Base-by-base conservation (phyloP, 768 basidiomycete species). In the Suillus discolor region DNA sequence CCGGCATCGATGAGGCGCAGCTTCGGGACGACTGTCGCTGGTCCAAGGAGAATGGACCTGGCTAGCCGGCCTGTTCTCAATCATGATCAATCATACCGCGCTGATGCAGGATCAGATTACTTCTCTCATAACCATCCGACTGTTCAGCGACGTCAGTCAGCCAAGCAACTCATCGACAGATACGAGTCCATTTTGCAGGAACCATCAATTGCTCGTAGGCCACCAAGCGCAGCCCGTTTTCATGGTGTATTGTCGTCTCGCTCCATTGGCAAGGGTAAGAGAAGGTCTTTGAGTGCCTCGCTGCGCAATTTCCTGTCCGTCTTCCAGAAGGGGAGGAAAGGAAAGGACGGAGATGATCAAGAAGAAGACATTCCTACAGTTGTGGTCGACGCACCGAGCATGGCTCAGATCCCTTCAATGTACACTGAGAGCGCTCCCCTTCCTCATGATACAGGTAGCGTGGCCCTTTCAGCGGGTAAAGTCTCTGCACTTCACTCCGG, bases 271-370 rank as follows among this genome's bases (percentile, higher is more conserved):
- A 83, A 81, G 65, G 81, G 79, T 66, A 87, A 83, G 71, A 75
- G 74, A 60, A 74, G 77, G 11, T 89, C 87, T 6, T 77, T 91
- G 60, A 84, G 88, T 28, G 85, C 85, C 72, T 90, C 89, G 20
- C 77, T 91, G 67, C 83, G 85, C 47, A 90, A 87, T 68, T 72
- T 91, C 38, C 77, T 91, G 53, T 84, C 87, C 6, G 85, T 86
- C 4, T 82, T 90, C 78, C 88, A 83, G 76, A 89, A 85, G 73
- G 54, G 76, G 88, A 85, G 77, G 74, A 75, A 71, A 62, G 74
- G 69, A 62, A 78, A 74, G 60, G 65, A 68, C 57, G 74, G 68
- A 63, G 76, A 76, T 57, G 36, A 55, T 18, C 67, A 67, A 1
- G 75, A 75, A 36, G 76, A 61, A 31, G 38, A 74, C 34, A 70